Evolutionary conservation across 1,284 basidiomycete genomes (phyloP).

Genomic region (Malassezia obtusa): DNA sequence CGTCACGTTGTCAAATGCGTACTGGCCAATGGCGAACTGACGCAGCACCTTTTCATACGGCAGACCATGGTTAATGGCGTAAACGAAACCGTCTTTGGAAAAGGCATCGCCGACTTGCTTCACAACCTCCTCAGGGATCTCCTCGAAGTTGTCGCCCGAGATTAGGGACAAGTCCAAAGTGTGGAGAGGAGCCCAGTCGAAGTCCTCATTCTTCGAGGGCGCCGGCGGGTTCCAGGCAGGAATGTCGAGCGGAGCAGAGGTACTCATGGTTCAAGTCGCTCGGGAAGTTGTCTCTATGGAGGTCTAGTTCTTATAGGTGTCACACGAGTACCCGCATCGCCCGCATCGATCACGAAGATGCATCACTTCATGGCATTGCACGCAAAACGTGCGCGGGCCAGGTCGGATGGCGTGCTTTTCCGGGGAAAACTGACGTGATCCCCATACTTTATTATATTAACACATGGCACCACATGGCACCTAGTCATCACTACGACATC

Average conservation of each 20-base stretch:
- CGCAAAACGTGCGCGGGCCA: too few relatives aligned
- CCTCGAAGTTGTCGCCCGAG: conserved; percentile 32
- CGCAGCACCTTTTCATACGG: conserved; percentile 36
- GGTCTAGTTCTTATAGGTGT: background rate
- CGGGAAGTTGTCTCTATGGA: background rate
- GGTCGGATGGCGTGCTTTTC: too few relatives aligned
- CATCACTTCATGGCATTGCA: too few relatives aligned
- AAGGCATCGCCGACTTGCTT: conserved; percentile 36
- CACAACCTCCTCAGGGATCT: conserved; percentile 32
- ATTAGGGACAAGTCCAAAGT: conserved; percentile 41
- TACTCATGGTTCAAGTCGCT: background rate
- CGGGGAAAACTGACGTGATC: too few relatives aligned
- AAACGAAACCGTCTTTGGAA: conserved; percentile 39
- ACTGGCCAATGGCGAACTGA: conserved; percentile 45
- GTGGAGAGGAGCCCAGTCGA: conserved; percentile 44
- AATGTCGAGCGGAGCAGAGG: conserved; percentile 10
- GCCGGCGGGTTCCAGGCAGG: conserved; percentile 36
- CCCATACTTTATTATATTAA: too few relatives aligned
- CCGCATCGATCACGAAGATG: too few relatives aligned
- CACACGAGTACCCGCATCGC: too few relatives aligned
- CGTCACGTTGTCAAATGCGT: conserved; percentile 34
- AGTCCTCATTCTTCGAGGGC: conserved; percentile 27
- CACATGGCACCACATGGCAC: too few relatives aligned
- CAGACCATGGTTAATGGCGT: conserved; percentile 44
- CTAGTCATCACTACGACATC: too few relatives aligned